Evolutionary conservation across 2,329 filamentous ascomycete genomes (phyloP).

Genomic region (Cercospora sesami): DNA sequence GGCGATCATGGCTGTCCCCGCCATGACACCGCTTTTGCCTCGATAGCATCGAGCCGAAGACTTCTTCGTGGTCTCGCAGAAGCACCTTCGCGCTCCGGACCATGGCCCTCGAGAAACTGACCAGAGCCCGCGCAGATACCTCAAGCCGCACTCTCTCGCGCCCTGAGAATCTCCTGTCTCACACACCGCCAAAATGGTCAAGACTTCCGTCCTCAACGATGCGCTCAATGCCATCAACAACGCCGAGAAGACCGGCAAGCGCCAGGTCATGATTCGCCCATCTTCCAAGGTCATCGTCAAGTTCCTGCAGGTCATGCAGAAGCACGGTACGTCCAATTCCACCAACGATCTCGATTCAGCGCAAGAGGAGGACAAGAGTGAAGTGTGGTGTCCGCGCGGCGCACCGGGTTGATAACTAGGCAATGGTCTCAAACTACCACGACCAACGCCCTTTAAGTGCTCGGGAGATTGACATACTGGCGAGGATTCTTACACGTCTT

Average conservation of each 20-base stretch:
- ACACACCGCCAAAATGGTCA: conserved; percentile 86
- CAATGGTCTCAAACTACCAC: conserved; percentile 78
- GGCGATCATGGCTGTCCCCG: conserved; percentile 44
- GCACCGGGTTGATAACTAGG: conserved; percentile 99
- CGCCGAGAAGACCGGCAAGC: conserved; percentile 99
- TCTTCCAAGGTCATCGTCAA: conserved; percentile 99
- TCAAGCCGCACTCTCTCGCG: conserved; percentile 56
- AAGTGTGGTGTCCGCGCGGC: neutral
- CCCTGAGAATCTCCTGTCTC: conserved; percentile 74
- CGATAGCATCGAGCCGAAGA: conserved; percentile 64
- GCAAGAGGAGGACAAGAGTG: conserved; percentile 24
- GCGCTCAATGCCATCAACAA: conserved; percentile 88
- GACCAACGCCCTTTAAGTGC: conserved; percentile 99
- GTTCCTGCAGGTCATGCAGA: conserved; percentile 99
- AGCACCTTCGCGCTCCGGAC: conserved; percentile 63
- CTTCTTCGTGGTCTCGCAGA: conserved; percentile 56
- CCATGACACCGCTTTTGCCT: conserved; percentile 50
- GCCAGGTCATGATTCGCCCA: conserved; percentile 96
- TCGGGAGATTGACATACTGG: conserved; percentile 82
- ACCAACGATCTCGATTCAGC: conserved; percentile 21
- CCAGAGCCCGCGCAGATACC: conserved; percentile 55
- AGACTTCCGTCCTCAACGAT: conserved; percentile 99
- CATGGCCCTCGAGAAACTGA: conserved; percentile 64
- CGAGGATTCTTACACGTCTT: conserved; percentile 97
- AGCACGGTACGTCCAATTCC: conserved; percentile 76